Base-by-base conservation (phyloP, 108 stramenopile genomes). In the Discostella stelligeroides region DNA sequence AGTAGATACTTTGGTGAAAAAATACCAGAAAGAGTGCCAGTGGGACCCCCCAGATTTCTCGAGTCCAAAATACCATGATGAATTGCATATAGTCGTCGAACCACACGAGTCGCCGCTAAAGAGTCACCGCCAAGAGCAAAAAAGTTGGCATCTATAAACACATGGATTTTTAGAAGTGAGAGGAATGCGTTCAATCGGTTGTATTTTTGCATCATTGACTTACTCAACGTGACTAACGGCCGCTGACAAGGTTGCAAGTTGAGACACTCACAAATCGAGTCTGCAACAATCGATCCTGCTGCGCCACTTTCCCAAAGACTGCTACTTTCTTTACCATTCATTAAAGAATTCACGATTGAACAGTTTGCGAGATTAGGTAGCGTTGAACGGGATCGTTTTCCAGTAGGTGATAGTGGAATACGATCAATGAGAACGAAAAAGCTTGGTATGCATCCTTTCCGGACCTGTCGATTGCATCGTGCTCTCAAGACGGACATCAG, bases 111-210 rank as follows among this genome's bases (percentile, higher is more conserved):
- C 10, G 94, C 94, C 18, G 91, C 86, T 11, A 95, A 73, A 8
- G 89, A 91, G 72, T 95, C 94, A 12, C 94, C 94, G 7, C 94
- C 94, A 2, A 92, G 57, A 68, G 82, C 82, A 37, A 82, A 88
- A 83, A 95, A 91, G 41, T 83, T 84, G 2, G 82, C 29, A 34
- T 56, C 55, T 56, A 56, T 17, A 49, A 23, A 56, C 8, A 37
- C 13, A n/a, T 56, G 27, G 0, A n/a, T n/a, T n/a, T n/a, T n/a
- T n/a, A n/a, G n/a, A n/a, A n/a, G n/a, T n/a, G n/a, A n/a, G n/a
- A n/a, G n/a, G n/a, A n/a, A n/a, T n/a, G n/a, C n/a, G n/a, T n/a
- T n/a, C n/a, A n/a, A n/a, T n/a, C n/a, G n/a, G n/a, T n/a, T n/a
- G n/a, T n/a, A n/a, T n/a, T n/a, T n/a, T n/a, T n/a, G n/a, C n/a